phyloP scores from a whole-genome alignment of 2,329 filamentous ascomycete genomes.

The Colletotrichum graminicola region DNA sequence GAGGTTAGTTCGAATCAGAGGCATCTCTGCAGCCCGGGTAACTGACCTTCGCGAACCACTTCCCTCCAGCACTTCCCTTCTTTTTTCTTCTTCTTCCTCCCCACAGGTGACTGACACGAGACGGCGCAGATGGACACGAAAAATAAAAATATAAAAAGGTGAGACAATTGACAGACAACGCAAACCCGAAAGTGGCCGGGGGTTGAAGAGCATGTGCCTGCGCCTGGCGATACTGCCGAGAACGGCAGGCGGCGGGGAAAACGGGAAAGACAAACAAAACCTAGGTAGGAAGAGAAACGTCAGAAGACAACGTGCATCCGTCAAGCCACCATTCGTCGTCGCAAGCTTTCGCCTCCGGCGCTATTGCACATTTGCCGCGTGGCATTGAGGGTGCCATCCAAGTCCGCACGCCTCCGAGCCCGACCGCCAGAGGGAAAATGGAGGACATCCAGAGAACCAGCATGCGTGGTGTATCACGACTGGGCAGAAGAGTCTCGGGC shows the following conservation, averaged over 20 bases:
- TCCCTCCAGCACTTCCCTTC: neutral
- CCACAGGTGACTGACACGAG: neutral
- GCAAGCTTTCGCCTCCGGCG: neutral
- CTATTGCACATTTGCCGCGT: neutral
- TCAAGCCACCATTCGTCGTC: conserved; percentile 18
- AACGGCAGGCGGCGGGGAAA: neutral
- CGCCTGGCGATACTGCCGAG: neutral
- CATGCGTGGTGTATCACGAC: neutral
- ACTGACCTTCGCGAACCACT: neutral
- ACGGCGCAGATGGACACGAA: neutral
- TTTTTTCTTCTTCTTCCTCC: neutral
- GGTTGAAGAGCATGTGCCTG: neutral
- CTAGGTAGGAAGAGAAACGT: neutral
- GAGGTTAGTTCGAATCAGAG: neutral
- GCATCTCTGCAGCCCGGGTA: neutral
- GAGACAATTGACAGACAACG: conserved; percentile 7
- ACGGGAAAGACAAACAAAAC: neutral
- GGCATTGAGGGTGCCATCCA: neutral
- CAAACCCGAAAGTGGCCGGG: conserved; percentile 18
- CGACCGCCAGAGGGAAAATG: neutral
- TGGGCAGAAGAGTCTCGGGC: neutral
- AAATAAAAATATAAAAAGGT: neutral
- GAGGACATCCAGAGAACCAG: neutral
- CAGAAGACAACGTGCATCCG: conserved; percentile 1
- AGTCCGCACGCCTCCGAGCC: neutral